Evolutionary conservation across 2,329 filamentous ascomycete species (phyloP), one percentile per base, ranked within the genome.

Genomic region (Cercospora zeae-maydis): DNA sequence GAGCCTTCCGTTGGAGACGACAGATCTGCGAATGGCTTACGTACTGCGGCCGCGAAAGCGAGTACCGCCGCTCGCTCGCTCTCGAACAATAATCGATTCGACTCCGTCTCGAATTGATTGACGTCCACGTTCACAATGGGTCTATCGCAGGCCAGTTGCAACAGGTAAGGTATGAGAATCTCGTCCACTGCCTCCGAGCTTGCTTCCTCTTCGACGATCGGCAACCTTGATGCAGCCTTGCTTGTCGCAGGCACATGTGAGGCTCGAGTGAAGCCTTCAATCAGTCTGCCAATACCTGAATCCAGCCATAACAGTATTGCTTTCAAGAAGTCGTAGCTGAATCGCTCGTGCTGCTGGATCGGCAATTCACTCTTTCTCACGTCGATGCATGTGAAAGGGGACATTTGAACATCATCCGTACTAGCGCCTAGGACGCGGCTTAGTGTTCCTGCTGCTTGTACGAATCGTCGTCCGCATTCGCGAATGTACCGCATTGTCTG

Each of bases 311-410:
- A 76, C 2, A 86, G 70, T 47, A 88, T 86, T 1, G 86, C 84
- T 71, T 85, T 86, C 27, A 88, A 68, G 67, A 88, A 88, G 66
- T 88, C 86, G 67, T 87, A 87, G n/a, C 80, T 80, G 70, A 88
- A 88, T 13, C 82, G 81, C 49, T 84, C 79, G 19, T 78, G 57
- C 57, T 59, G 57, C 21, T 52, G 57, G 19, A 52, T n/a, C 7
- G 57, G 27, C 58, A 61, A 72, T 70, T 67, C 80, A 72, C 70
- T 83, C 77, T 21, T 77, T 74, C 52, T 78, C 74, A 67, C 34
- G 53, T 73, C 63, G 16, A 74, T 64, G n/a, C 58, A 62, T 21
- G 58, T 36, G 63, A 75, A 75, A 14, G 72, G 42, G 10, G 69
- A 66, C 56, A 62, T 70, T 14, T 67, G 65, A 1, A 63, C 59